Evolutionary conservation across 2,329 filamentous ascomycete genomes (phyloP).

Genomic region (Talaromyces piceae): DNA sequence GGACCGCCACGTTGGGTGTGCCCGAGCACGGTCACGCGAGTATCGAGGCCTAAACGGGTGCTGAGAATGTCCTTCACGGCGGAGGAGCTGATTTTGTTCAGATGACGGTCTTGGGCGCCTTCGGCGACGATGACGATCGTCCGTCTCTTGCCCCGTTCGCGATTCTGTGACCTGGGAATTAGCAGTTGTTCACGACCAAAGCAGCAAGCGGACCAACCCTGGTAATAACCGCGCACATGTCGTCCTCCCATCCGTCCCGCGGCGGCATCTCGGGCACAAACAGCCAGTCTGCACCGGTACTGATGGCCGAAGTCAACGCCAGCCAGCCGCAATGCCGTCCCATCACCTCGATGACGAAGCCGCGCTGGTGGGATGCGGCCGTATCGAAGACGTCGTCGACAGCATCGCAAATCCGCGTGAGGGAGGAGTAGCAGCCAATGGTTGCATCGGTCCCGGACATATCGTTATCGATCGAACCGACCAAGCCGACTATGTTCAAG

Average conservation of each 20-base stretch:
- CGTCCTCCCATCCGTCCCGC: conserved; percentile 75
- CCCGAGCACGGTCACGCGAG: conserved; percentile 86
- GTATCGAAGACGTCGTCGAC: conserved; percentile 91
- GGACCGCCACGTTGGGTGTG: conserved; percentile 95
- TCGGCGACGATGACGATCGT: conserved; percentile 98
- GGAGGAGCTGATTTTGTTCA: conserved; percentile 72
- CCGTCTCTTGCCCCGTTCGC: conserved; percentile 80
- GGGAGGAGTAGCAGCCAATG: conserved; percentile 91
- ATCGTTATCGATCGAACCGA: conserved; percentile 97
- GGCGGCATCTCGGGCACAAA: conserved; percentile 95
- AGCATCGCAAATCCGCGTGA: conserved; percentile 87
- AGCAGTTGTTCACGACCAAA: conserved; percentile 7
- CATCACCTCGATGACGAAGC: conserved; percentile 98
- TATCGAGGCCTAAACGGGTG: conserved; percentile 73
- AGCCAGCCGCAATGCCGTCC: conserved; percentile 96
- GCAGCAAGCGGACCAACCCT: conserved; percentile 46
- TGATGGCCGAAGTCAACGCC: conserved; percentile 90
- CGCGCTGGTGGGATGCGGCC: conserved; percentile 89
- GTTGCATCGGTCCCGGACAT: conserved; percentile 95
- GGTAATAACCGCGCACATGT: conserved; percentile 73
- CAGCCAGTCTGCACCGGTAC: conserved; percentile 90
- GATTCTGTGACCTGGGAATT: conserved; percentile 58
- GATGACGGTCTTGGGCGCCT: conserved; percentile 76
- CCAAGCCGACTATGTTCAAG: conserved; percentile 91
- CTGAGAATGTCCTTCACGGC: conserved; percentile 87